Evolutionary conservation across 176 grass and related monocot species (phyloP), one percentile per base, ranked within the genome.

Genomic region (Cenchrus purpureus): DNA sequence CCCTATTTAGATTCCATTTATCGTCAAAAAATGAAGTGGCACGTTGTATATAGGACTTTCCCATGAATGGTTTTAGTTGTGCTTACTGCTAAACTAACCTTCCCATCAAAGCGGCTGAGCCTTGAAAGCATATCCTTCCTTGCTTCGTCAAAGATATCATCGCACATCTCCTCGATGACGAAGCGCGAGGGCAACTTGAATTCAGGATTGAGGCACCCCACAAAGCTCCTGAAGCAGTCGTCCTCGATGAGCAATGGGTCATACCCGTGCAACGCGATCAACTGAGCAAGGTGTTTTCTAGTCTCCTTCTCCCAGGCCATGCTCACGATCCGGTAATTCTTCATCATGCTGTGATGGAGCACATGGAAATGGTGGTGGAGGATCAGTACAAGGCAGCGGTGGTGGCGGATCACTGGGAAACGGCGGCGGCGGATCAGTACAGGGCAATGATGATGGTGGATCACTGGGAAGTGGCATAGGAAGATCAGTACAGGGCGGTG

Each of bases 11-110:
- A 1, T 45, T 46, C 75, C 75, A 78, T 14, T 25, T 37, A 46
- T 61, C 56, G 16, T 78, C 75, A 34, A 25, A 25, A 25, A 14
- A 78, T 78, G 12, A 78, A 78, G 37, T 78, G 55, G 57, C 20
- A 78, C 3, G 20, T 19, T 10, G 13, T 7, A 42, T 78, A 78
- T 0, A 22, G 0, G 40, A 62, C 17, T n/a, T 14, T 6, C 2
- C 20, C 16, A 4, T 78, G 9, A 4, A 62, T 1, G 19, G 40
- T 62, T 45, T 4, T 12, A 25, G 20, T 6, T 28, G 1, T 25
- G 0, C 20, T 34, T 0, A 63, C 6, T 49, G 42, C 19, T 29
- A 78, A 29, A 31, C 20, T 49, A n/a, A 17, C 6, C 3, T 1
- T 1, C 56, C 56, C 16, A 61, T 8, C 2, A 28, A 15, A 4